Percentiles rank a stretch among this genome's conserved stretches.
Evolutionary conservation across 805 yeast genomes (phyloP).

Genomic region (Metschnikowia baotianmanensis): DNA sequence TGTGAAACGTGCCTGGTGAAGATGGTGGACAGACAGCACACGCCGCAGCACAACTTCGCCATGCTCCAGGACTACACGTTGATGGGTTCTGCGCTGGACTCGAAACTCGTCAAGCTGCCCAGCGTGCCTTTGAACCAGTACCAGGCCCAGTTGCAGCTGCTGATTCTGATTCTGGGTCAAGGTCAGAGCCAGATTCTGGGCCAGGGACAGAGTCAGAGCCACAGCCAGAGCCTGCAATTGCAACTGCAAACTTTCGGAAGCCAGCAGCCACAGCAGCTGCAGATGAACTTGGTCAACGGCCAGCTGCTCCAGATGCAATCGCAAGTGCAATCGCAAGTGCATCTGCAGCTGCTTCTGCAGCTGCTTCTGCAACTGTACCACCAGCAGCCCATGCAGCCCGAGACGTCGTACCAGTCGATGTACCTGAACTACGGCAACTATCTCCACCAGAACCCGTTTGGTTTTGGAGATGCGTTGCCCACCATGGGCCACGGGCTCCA

Average conservation of each 20-base stretch:
- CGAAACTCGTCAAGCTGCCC: slow-evolving; percentile 5
- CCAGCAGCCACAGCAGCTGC: neutral
- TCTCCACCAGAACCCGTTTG: slow-evolving; percentile 10
- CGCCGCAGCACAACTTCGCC: slow-evolving; percentile 11
- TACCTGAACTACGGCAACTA: slow-evolving; percentile 2
- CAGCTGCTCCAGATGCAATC: slow-evolving; percentile 1
- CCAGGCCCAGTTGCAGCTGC: neutral
- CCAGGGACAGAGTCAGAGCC: too few relatives aligned
- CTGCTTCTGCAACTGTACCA: too few relatives aligned
- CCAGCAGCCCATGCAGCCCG: slow-evolving; percentile 9
- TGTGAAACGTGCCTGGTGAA: slow-evolving; percentile 54
- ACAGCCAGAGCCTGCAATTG: too few relatives aligned
- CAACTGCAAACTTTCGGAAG: neutral
- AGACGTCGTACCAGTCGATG: slow-evolving; percentile 3
- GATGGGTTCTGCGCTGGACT: neutral
- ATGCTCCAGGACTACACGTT: slow-evolving; percentile 2
- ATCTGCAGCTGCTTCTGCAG: slow-evolving; percentile 5
- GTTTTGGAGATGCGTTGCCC: slow-evolving; percentile 1
- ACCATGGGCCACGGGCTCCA: slow-evolving; percentile 1
- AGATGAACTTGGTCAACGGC: neutral
- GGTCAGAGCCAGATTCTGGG: too few relatives aligned
- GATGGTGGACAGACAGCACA: slow-evolving; percentile 18
- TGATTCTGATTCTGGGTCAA: too few relatives aligned
- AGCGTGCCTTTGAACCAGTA: slow-evolving; percentile 1
- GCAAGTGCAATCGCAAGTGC: slow-evolving; percentile 5